These are phyloP conservation scores for Pseudocohnilembus persalinus DNA, from an alignment of 169 alveolate genomes.

Conservation along the genomic window DNA sequence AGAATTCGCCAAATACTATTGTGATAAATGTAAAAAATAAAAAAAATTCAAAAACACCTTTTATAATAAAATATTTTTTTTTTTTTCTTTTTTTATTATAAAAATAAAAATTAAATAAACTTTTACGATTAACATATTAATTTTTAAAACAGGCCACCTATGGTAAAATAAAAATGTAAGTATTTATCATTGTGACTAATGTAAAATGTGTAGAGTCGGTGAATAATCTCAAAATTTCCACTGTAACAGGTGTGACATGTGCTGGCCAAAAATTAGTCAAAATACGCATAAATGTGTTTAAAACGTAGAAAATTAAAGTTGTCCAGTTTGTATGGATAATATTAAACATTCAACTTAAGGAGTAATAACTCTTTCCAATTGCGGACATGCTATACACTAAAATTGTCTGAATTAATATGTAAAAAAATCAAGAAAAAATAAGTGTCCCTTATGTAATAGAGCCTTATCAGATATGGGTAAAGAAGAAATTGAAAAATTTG, in stretches of 20 bases:
- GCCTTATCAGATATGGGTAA: not conserved
- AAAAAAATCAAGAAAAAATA: not conserved
- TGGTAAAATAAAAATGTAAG: not conserved
- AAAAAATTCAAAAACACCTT: too few relatives aligned
- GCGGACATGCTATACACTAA: constrained; percentile 33
- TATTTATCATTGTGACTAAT: constrained; percentile 38
- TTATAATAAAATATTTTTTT: too few relatives aligned
- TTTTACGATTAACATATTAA: not conserved
- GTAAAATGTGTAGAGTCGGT: constrained; percentile 47
- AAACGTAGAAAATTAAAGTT: not conserved
- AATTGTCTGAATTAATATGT: constrained; percentile 8
- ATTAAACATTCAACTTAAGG: constrained; percentile 16
- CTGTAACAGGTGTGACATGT: constrained; percentile 30
- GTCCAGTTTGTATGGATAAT: constrained; percentile 36
- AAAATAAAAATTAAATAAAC: not conserved
- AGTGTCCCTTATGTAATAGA: constrained; percentile 32
- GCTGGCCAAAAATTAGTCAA: constrained; percentile 8
- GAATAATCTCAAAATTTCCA: constrained; percentile 14
- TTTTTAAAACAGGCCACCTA: not conserved
- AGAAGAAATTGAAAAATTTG: not conserved
- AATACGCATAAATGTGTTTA: constrained; percentile 33
- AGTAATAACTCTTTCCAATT: constrained; percentile 5
- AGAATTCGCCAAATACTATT: constrained; percentile 31
- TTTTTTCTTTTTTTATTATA: too few relatives aligned
- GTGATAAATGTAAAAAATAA: constrained; percentile 33